phyloP scores from a whole-genome alignment of 83 land plant genomes.

The Thuja plicata region DNA sequence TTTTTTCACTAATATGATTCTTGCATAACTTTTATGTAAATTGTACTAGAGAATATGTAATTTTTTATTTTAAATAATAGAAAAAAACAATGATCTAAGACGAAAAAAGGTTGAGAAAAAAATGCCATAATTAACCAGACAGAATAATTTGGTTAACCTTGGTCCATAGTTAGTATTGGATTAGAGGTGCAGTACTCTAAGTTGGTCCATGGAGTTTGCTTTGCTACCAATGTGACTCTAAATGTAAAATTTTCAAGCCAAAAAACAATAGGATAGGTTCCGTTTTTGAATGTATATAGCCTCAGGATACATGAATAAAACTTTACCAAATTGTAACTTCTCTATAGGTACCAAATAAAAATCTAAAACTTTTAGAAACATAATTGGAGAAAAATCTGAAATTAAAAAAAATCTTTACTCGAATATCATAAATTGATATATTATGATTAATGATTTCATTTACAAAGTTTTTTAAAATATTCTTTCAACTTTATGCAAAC shows the following conservation, averaged over 20 bases:
- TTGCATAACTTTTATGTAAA: background rate
- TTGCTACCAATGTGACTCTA: background rate
- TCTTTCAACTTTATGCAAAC: no score
- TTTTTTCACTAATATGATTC: background rate
- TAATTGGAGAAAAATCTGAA: background rate
- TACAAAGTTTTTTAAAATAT: no score
- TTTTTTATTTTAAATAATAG: background rate
- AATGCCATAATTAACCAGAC: background rate
- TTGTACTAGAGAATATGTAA: background rate
- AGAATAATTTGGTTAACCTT: background rate
- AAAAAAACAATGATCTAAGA: background rate
- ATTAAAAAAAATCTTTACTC: no score
- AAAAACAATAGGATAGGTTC: background rate
- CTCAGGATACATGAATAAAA: no score
- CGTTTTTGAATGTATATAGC: background rate
- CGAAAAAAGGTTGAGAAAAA: background rate
- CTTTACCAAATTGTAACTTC: background rate
- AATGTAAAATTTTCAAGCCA: background rate
- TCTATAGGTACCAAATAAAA: background rate
- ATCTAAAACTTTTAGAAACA: no score
- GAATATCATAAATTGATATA: no score
- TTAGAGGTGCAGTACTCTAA: background rate
- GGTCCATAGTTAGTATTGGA: background rate
- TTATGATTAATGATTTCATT: no score
- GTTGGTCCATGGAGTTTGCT: background rate